A percentile compares a stretch with the other conserved stretches of the same genome.
Evolutionary conservation across 2,329 filamentous ascomycete species (phyloP).

Genomic region (Teratosphaeria pseudoeucalypti): DNA sequence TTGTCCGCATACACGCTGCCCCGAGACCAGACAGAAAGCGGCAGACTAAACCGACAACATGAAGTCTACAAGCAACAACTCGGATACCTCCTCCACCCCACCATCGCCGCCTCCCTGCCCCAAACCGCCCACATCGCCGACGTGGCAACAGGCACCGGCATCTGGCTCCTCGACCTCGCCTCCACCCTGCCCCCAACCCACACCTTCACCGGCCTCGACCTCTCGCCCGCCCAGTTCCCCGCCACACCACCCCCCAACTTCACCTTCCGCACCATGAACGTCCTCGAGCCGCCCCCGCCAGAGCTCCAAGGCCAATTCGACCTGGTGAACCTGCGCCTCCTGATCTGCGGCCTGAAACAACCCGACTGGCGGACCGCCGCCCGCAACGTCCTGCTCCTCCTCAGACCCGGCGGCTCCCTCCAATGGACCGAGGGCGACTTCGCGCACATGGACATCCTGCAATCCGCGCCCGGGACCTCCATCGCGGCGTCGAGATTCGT

Average conservation of each 20-base stretch:
- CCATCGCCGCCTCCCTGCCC: slow-evolving; percentile 6
- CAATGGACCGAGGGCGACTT: slow-evolving; percentile 16
- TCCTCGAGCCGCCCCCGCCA: slow-evolving; percentile 9
- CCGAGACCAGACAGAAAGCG: slow-evolving; percentile 9
- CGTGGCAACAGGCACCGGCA: slow-evolving; percentile 14
- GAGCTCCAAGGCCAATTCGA: slow-evolving; percentile 8
- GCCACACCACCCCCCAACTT: not conserved
- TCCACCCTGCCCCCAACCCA: not conserved
- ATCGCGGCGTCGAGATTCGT: not conserved
- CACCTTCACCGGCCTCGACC: slow-evolving; percentile 11
- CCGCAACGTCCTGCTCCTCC: slow-evolving; percentile 6
- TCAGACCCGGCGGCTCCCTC: slow-evolving; percentile 14
- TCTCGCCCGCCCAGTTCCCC: slow-evolving; percentile 12
- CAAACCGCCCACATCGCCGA: slow-evolving; percentile 11
- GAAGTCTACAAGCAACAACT: slow-evolving; percentile 4
- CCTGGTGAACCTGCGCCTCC: slow-evolving; percentile 13
- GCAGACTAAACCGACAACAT: slow-evolving; percentile 12
- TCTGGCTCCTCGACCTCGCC: slow-evolving; percentile 11
- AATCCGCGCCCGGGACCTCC: not conserved
- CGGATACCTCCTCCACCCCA: slow-evolving; percentile 11
- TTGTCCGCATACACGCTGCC: slow-evolving; percentile 8
- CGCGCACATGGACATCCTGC: not conserved
- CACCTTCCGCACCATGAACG: slow-evolving; percentile 7
- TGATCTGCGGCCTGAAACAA: slow-evolving; percentile 9
- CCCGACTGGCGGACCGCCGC: slow-evolving; percentile 9